A percentile compares a stretch with the other conserved stretches of the same genome.
Evolutionary conservation across 1,284 basidiomycete genomes (phyloP).

Genomic region (Phenoliferia sp.): DNA sequence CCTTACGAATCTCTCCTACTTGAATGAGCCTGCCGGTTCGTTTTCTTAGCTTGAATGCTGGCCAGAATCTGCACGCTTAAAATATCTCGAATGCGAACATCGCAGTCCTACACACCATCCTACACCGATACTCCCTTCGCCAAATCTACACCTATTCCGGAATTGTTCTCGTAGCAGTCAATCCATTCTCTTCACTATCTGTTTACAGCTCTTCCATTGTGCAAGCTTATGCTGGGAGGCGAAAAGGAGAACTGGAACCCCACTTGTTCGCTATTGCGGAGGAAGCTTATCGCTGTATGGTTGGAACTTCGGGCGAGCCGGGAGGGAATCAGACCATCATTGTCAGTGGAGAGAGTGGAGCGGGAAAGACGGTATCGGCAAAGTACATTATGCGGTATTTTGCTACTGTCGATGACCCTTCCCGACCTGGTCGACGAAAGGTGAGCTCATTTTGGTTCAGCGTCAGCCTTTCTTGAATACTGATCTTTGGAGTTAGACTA

Average conservation of each 20-base stretch:
- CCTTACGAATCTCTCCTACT: slow-evolving; percentile 91
- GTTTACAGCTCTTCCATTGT: slow-evolving; percentile 88
- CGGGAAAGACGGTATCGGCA: slow-evolving; percentile 98
- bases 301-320: slow-evolving; percentile 48
- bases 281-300: slow-evolving; percentile 97
- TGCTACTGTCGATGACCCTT: slow-evolving; percentile 89
- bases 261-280: slow-evolving; percentile 99
- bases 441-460: slow-evolving; percentile 47
- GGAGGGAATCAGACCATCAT: slow-evolving; percentile 94
- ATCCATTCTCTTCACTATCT: slow-evolving; percentile 75
- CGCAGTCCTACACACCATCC: slow-evolving; percentile 92
- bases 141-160: slow-evolving; percentile 99
- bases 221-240: slow-evolving; percentile 88
- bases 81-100: background rate
- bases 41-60: slow-evolving; percentile 6
- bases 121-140: slow-evolving; percentile 92
- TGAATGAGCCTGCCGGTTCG: slow-evolving; percentile 94
- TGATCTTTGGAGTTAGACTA: slow-evolving; percentile 27
- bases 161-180: slow-evolving; percentile 94
- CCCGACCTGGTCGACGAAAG: slow-evolving; percentile 50
- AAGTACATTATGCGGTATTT: slow-evolving; percentile 99
- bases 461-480: slow-evolving; percentile 27
- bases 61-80: too few relatives aligned
- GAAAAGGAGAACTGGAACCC: slow-evolving; percentile 91
- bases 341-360: slow-evolving; percentile 97